Evolutionary conservation across 2,329 filamentous ascomycete species (phyloP).

Genomic region (Nigrospora oryzae): DNA sequence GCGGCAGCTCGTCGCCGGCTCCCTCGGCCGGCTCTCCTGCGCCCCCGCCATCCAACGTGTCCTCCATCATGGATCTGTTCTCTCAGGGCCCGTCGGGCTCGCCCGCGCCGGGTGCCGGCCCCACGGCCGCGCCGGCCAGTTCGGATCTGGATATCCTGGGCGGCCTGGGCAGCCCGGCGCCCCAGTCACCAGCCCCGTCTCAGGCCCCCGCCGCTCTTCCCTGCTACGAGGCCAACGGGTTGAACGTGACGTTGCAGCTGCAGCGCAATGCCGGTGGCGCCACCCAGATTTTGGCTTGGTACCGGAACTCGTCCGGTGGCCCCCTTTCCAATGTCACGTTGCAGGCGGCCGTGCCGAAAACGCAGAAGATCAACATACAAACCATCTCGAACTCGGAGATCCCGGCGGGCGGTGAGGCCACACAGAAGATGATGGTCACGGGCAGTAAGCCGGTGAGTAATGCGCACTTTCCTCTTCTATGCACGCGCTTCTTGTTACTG

Average conservation of each 20-base stretch:
- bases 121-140: constrained; percentile 37
- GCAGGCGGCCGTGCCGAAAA: constrained; percentile 93
- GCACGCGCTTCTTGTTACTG: background rate
- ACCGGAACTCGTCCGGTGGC: constrained; percentile 65
- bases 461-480: background rate
- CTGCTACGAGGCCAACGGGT: constrained; percentile 80
- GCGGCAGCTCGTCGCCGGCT: constrained; percentile 52
- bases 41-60: constrained; percentile 44
- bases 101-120: constrained; percentile 29
- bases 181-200: constrained; percentile 26
- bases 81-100: constrained; percentile 33
- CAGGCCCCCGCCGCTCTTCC: constrained; percentile 45
- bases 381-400: constrained; percentile 79
- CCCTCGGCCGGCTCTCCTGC: constrained; percentile 36
- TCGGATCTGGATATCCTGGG: constrained; percentile 42
- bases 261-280: constrained; percentile 73
- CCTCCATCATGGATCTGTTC: constrained; percentile 90
- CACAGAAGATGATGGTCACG: constrained; percentile 81
- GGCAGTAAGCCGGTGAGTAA: constrained; percentile 80
- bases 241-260: constrained; percentile 72
- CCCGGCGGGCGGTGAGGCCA: constrained; percentile 70
- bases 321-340: constrained; percentile 68
- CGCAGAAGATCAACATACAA: constrained; percentile 86
- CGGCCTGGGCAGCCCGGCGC: constrained; percentile 37
- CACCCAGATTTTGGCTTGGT: constrained; percentile 76